These are phyloP conservation scores for Setaria italica DNA, from an alignment of 202 grass and related monocot species.

Conservation along the genomic window DNA sequence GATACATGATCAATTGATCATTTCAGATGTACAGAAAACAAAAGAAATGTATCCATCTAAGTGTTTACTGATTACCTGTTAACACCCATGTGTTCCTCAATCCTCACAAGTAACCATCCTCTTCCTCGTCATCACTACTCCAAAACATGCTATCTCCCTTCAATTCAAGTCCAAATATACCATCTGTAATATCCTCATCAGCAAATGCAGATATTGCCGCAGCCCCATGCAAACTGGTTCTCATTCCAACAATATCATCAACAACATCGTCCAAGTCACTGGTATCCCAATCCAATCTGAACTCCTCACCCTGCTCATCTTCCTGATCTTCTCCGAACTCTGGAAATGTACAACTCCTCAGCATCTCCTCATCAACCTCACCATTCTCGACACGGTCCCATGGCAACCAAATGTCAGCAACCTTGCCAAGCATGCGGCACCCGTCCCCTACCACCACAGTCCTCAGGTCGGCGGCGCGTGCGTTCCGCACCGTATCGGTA, in stretches of 20 bases:
- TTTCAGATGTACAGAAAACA: background rate
- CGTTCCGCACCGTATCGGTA: slow-evolving; percentile 72
- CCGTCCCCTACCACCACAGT: slow-evolving; percentile 83
- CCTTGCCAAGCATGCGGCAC: slow-evolving; percentile 56
- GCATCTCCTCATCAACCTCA: slow-evolving; percentile 67
- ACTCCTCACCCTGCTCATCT: slow-evolving; percentile 40
- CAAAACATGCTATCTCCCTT: slow-evolving; percentile 49
- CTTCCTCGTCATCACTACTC: slow-evolving; percentile 58
- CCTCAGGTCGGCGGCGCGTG: slow-evolving; percentile 69
- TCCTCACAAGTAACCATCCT: slow-evolving; percentile 59
- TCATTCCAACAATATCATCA: slow-evolving; percentile 49
- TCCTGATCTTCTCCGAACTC: slow-evolving; percentile 33
- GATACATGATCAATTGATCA: background rate
- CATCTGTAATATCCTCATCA: slow-evolving; percentile 54
- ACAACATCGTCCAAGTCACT: slow-evolving; percentile 57
- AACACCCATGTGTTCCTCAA: slow-evolving; percentile 30
- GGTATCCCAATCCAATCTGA: slow-evolving; percentile 43
- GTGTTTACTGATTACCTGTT: slow-evolving; percentile 43
- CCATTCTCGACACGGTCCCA: slow-evolving; percentile 83
- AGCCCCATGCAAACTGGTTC: slow-evolving; percentile 49
- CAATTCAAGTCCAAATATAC: slow-evolving; percentile 43
- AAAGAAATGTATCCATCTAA: background rate
- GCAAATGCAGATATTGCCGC: slow-evolving; percentile 52
- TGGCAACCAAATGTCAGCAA: slow-evolving; percentile 87
- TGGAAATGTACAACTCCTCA: slow-evolving; percentile 49